Percentiles rank a stretch among this genome's conserved stretches.
phyloP scores from a whole-genome alignment of 1,284 basidiomycete species.

The Apiotrichum laibachii region DNA sequence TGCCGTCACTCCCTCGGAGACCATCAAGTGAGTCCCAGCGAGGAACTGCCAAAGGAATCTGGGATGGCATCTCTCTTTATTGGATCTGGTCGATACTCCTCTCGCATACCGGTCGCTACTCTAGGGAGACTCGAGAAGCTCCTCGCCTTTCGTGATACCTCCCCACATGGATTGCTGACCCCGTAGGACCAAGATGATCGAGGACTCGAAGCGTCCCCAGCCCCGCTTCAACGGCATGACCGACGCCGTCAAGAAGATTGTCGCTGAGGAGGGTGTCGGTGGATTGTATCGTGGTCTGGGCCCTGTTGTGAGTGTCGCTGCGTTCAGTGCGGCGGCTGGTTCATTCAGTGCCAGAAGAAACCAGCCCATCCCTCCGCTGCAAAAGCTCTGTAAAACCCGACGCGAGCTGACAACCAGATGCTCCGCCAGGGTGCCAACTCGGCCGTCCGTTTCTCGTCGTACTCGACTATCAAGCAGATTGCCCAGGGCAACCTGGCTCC shows the following conservation, averaged over 20 bases:
- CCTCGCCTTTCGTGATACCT: too few species aligned
- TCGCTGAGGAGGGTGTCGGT: conserved; percentile 72
- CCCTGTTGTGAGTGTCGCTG: conserved; percentile 70
- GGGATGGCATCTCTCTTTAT: too few species aligned
- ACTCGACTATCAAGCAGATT: conserved; percentile 86
- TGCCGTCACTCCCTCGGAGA: conserved; percentile 95
- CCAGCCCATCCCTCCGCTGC: too few species aligned
- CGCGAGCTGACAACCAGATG: conserved; percentile 60
- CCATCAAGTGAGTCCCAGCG: conserved; percentile 77
- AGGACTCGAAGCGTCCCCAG: conserved; percentile 79
- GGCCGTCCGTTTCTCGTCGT: conserved; percentile 93
- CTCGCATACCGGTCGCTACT: too few species aligned
- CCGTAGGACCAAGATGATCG: conserved; percentile 93
- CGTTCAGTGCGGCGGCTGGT: too few species aligned
- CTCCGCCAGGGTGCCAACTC: conserved; percentile 97
- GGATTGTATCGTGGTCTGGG: conserved; percentile 89
- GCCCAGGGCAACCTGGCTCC: conserved; percentile 79
- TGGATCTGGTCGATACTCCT: too few species aligned
- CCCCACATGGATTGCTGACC: not conserved
- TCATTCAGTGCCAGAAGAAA: too few species aligned
- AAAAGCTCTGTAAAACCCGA: too few species aligned
- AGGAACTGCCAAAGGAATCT: not conserved
- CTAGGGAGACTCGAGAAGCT: too few species aligned
- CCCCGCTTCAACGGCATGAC: conserved; percentile 85
- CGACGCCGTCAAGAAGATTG: conserved; percentile 78